Evolutionary conservation across 495 filamentous ascomycete species (phyloP), one percentile per base, ranked within the genome.

Genomic region (Penicillium pulvis): DNA sequence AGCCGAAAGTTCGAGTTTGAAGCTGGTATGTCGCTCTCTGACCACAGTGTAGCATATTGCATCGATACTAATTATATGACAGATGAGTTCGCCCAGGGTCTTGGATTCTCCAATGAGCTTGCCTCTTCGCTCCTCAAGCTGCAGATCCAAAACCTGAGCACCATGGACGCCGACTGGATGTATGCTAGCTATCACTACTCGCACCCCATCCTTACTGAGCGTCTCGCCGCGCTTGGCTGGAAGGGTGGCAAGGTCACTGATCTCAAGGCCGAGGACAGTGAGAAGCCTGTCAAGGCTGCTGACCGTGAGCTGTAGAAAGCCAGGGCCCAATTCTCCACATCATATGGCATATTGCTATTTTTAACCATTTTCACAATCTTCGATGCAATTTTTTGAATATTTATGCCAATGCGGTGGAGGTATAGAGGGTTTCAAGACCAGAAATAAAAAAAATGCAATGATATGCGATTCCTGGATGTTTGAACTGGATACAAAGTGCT

Each of bases 141-240:
- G 41, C 94, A 98, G 73, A 91, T 97, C 71, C 91, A 98, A 77
- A 98, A 98, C 68, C 81, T 98, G 56, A 93, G 91, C 77, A 95
- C 90, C 56, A 97, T 98, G 93, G 95, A 98, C 71, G 94, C 94
- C 42, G 95, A 98, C 72, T 95, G 89, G 89, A 83, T 97, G 78
- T 98, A 97, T 73, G 92, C 95, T 26, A 93, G 87, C 78, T 98
- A 98, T 78, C 90, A 98, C 77, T 96, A 93, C 82, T 97, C 92
- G 8, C 94, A 98, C 75, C 94, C 94, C 1, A 98, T 98, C 62
- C 82, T 98, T 54, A 87, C 92, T 8, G 95, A 98, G 81, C 84
- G 94, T 61, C 78, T 98, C 62, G 90, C 87, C 76, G 94, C 93
- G 1, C 79, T 98, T 31, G 87, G 90, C 58, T 98, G 92, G 92